Evolutionary conservation across 352 stramenopile species (phyloP), one percentile per base, ranked within the genome.

Genomic region (Phytophthora hybrid): DNA sequence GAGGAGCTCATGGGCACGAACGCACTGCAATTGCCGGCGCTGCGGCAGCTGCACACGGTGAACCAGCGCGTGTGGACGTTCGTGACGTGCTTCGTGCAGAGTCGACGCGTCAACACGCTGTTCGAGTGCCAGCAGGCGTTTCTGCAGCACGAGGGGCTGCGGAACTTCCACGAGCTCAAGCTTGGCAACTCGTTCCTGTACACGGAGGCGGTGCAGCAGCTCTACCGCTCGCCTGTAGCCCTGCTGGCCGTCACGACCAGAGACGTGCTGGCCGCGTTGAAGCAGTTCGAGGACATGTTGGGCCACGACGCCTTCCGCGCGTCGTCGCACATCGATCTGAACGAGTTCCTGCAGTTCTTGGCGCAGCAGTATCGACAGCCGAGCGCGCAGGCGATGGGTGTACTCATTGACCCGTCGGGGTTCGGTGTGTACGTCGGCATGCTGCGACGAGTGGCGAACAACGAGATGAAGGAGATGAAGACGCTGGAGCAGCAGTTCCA

Each of bases 381-480:
- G 1, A 91, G 80, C 37, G 72, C 80, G 21, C 84, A 90, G 23
- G 75, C 79, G 14, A 89, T 97, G 72, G 90, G 90, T 4, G 71
- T 97, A 11, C 44, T 71, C 16, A 86, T 97, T 39, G 85, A 93
- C 29, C 75, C 82, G 0, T 62, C 83, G 6, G 89, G 84, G 8
- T 94, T 97, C 74, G 86, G 86, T 1, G 76, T 88, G 6, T 95
- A 94, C 57, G 87, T 97, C 19, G 86, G 85, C 5, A 87, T 95
- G 80, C 67, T 97, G 55, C 85, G 88, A 5, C 83, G 88, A 44
- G 76, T 97, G 3, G 74, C 82, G 13, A 92, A 92, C 61, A 79
- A 93, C 5, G 90, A 97, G 66, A 84, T 87, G 67, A 93, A 92
- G 44, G 87, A 97, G 68, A 83, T 97, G 44, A 92, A 93, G 63